Evolutionary conservation across 83 land plant genomes (phyloP), one percentile per base, ranked within the genome.

Genomic region (Picea abies): DNA sequence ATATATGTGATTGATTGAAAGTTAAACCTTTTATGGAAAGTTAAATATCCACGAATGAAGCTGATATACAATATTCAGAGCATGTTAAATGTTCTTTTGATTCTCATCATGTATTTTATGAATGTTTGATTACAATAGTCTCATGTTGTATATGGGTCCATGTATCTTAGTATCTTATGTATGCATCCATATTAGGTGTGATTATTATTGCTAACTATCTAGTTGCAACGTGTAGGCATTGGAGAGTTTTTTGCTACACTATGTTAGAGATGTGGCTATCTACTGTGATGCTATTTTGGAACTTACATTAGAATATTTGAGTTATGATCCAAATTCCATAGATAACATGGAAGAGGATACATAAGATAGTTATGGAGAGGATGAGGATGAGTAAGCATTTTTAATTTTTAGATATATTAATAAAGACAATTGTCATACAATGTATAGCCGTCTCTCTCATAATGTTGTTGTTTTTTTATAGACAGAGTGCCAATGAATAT

Each of bases 261-360:
- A 94, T 84, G 35, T 2, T 32, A 32, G 35, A 32, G 35, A 32
- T 32, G 35, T 32, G 35, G 35, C 35, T 32, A 1, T 32, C 35
- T 32, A 32, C 2, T 1, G 35, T 32, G 35, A 32, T 32, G 35
- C 0, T 32, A 32, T 32, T 32, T 32, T 32, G 35, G 35, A 32
- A 32, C 35, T 32, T 32, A 2, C 35, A 32, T 1, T 32, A 32
- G 93, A 96, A 32, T 97, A 86, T 84, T 79, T 97, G 63, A 94
- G 96, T 79, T 94, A 96, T 89, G 98, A 97, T 84, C 98, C 97
- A 49, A 97, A 94, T 62, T 94, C 90, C 72, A 96, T 93, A 47
- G 99, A 97, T 32, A 32, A 32, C 2, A 32, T 32, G 35, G 2
- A 32, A 32, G 2, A 0, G 2, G 35, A 32, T 32, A 32, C 35